phyloP scores from a whole-genome alignment of 345 rosid species.

The Mangifera indica region DNA sequence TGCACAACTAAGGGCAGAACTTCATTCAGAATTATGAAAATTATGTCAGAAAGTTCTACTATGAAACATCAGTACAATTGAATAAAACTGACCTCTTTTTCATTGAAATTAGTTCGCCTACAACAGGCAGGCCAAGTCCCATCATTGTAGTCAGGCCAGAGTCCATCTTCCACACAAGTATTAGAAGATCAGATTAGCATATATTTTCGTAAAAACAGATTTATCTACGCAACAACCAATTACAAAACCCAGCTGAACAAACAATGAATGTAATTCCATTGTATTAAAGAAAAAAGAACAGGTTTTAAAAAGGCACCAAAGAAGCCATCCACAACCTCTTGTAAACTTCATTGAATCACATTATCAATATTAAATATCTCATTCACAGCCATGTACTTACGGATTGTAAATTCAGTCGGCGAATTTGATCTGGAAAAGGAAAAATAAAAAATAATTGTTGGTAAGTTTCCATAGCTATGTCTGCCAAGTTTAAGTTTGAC shows the following conservation, averaged over 20 bases:
- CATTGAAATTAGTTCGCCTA: conserved; percentile 46
- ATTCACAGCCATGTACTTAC: conserved; percentile 48
- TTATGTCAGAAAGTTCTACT: background rate
- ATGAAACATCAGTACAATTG: background rate
- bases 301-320: background rate
- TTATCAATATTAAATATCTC: conserved; percentile 4
- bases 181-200: conserved; percentile 7
- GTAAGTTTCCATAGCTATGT: conserved; percentile 18
- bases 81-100: conserved; percentile 53
- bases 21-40: background rate
- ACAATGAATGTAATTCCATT: background rate
- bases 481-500: background rate
- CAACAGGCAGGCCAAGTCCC: conserved; percentile 96
- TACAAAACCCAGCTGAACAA: background rate
- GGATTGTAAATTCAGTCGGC: conserved; percentile 83
- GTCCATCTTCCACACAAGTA: conserved; percentile 56
- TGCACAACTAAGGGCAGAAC: background rate
- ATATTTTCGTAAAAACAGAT: background rate
- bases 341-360: background rate
- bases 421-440: conserved; percentile 50
- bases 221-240: background rate
- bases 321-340: background rate
- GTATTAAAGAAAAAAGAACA: background rate
- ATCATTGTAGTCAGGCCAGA: conserved; percentile 97
- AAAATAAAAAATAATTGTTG: background rate